These are phyloP conservation scores for Colletotrichum tanaceti DNA, from an alignment of 2,329 filamentous ascomycete genomes.

Conservation along the genomic window DNA sequence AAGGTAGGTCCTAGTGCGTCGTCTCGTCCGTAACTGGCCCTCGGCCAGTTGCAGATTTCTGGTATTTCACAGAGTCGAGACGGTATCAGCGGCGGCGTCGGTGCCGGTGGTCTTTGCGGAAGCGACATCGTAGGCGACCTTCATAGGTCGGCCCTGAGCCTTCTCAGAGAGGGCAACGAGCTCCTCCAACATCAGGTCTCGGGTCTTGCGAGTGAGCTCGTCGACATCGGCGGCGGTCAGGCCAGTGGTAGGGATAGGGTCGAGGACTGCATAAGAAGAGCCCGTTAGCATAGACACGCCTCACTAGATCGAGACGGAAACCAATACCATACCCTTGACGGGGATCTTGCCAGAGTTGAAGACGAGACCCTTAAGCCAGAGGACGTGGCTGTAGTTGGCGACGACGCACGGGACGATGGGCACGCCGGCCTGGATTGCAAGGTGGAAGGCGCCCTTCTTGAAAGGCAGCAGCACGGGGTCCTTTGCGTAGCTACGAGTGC, in stretches of 20 bases:
- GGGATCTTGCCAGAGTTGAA: conserved; percentile 79
- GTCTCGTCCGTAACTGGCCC: not conserved
- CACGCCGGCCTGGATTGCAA: conserved; percentile 93
- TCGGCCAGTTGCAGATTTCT: not conserved
- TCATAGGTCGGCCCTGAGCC: conserved; percentile 54
- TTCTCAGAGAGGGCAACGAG: conserved; percentile 65
- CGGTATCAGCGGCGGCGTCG: conserved; percentile 32
- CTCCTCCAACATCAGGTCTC: conserved; percentile 80
- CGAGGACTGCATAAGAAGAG: conserved; percentile 68
- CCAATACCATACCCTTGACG: conserved; percentile 71
- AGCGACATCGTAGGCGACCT: conserved; percentile 25
- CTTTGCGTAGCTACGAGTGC: conserved; percentile 88
- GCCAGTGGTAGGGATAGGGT: conserved; percentile 81
- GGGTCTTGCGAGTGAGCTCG: conserved; percentile 73
- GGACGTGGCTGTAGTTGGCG: conserved; percentile 81
- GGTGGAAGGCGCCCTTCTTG: conserved; percentile 98
- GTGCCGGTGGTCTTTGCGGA: conserved; percentile 37
- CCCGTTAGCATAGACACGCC: not conserved
- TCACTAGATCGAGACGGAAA: not conserved
- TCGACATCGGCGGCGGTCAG: conserved; percentile 83
- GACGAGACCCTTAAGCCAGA: conserved; percentile 71
- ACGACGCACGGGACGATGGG: conserved; percentile 88
- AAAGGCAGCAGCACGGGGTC: conserved; percentile 89
- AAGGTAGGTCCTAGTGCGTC: conserved; percentile 1
- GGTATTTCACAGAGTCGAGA: conserved; percentile 27